Percentiles rank a stretch among this genome's conserved stretches.
Conservation (phyloP, 345 rosid species). For the Adansonia digitata region DNA sequence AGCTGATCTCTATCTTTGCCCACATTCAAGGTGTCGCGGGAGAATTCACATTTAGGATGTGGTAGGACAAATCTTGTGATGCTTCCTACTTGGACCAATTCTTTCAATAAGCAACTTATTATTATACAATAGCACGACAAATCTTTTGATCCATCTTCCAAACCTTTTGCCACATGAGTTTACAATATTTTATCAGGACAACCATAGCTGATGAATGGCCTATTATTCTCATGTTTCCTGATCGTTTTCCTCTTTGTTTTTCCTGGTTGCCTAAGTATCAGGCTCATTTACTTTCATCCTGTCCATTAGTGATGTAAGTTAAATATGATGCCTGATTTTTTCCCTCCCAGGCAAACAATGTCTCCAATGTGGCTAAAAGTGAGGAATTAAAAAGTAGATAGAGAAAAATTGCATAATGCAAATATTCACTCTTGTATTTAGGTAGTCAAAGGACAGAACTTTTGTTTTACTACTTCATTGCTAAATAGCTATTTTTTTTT, state of each 20-base stretch:
- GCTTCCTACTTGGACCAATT: neutral
- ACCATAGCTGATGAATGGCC: neutral
- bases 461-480: neutral
- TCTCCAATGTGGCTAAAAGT: neutral
- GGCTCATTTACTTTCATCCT: neutral
- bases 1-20: neutral
- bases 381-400: neutral
- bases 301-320: neutral
- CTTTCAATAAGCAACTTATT: neutral
- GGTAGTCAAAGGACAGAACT: neutral
- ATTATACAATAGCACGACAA: too few species aligned
- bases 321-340: neutral
- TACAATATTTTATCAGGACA: neutral
- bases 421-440: neutral
- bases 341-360: neutral
- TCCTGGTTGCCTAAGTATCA: neutral
- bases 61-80: neutral
- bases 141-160: neutral
- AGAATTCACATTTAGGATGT: neutral
- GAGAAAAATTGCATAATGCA: neutral
- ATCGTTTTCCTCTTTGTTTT: neutral
- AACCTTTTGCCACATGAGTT: neutral
- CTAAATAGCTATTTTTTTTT: slow-evolving; percentile 3
- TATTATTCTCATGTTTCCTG: neutral
- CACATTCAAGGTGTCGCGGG: neutral